Conservation (phyloP, 228 moss, liverwort and hornwort genomes). For the Sphagnum magellanicum region DNA sequence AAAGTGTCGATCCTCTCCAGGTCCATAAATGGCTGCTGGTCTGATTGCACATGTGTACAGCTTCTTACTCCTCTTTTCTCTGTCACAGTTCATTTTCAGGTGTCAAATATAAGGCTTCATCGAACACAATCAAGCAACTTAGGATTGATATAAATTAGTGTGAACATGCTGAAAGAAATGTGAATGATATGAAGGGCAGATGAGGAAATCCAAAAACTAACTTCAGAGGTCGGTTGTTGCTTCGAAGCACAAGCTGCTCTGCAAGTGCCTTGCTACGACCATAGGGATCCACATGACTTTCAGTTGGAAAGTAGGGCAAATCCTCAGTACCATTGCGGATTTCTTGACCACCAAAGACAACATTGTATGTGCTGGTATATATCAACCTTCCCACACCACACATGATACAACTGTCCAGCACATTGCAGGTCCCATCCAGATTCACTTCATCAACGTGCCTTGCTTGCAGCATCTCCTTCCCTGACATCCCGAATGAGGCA, state of each 20-base stretch:
- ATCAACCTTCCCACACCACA: slow-evolving; percentile 73
- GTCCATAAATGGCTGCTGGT: slow-evolving; percentile 82
- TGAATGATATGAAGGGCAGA: neutral
- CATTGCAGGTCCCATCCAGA: slow-evolving; percentile 75
- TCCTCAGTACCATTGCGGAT: slow-evolving; percentile 79
- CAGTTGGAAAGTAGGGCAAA: slow-evolving; percentile 64
- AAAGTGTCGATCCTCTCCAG: slow-evolving; percentile 71
- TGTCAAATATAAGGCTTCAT: too few species aligned
- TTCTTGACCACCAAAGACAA: slow-evolving; percentile 84
- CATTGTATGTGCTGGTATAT: slow-evolving; percentile 89
- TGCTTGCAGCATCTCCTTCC: slow-evolving; percentile 86
- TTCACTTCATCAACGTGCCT: slow-evolving; percentile 83
- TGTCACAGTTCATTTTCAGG: slow-evolving; percentile 11
- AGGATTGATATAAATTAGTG: too few species aligned
- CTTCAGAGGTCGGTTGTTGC: slow-evolving; percentile 52
- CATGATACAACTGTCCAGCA: slow-evolving; percentile 59
- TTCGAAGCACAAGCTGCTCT: slow-evolving; percentile 74
- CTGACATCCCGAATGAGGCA: slow-evolving; percentile 88
- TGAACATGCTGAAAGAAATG: too few species aligned
- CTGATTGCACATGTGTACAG: slow-evolving; percentile 75
- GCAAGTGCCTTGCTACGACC: slow-evolving; percentile 84
- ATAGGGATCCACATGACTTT: slow-evolving; percentile 73
- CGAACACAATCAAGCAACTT: too few species aligned
- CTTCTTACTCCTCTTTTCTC: slow-evolving; percentile 33
- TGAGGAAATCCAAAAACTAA: slow-evolving; percentile 3